These are phyloP conservation scores for Acacia pycnantha DNA, from an alignment of 331 rosid genomes.

Conservation along the genomic window DNA sequence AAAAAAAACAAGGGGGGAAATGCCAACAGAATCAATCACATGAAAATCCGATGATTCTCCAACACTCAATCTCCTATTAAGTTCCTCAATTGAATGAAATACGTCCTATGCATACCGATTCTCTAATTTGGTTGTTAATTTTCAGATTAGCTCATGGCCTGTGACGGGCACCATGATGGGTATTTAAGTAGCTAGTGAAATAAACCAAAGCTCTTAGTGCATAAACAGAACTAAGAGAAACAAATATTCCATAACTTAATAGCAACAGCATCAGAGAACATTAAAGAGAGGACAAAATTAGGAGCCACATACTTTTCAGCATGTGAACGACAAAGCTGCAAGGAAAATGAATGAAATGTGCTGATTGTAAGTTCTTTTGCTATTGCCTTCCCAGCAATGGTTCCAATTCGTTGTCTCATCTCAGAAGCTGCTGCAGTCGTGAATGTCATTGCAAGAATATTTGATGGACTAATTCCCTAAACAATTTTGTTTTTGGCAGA, in stretches of 20 bases:
- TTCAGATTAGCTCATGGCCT: constrained; percentile 4
- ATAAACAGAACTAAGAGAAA: constrained; percentile 10
- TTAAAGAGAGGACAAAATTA: constrained; percentile 19
- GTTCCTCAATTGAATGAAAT: constrained; percentile 10
- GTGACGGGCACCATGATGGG: neutral
- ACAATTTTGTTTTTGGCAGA: constrained; percentile 21
- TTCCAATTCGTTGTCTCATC: constrained; percentile 92
- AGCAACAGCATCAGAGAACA: neutral
- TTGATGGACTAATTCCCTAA: constrained; percentile 72
- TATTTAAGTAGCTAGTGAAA: constrained; percentile 19
- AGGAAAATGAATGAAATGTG: constrained; percentile 95
- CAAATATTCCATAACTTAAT: constrained; percentile 20
- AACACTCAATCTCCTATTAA: neutral
- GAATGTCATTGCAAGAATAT: constrained; percentile 94
- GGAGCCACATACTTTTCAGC: constrained; percentile 73
- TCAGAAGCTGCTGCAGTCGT: constrained; percentile 96
- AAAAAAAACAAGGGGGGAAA: neutral
- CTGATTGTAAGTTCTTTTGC: constrained; percentile 90
- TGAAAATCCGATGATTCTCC: neutral
- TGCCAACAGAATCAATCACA: neutral
- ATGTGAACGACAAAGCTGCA: constrained; percentile 91
- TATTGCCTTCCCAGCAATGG: constrained; percentile 75
- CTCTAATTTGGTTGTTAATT: neutral
- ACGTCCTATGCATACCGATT: neutral
- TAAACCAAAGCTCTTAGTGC: constrained; percentile 12